Percentiles rank a stretch among this genome's conserved stretches.
phyloP scores from a whole-genome alignment of 139 green algal genomes.

The Chlorella sp. region DNA sequence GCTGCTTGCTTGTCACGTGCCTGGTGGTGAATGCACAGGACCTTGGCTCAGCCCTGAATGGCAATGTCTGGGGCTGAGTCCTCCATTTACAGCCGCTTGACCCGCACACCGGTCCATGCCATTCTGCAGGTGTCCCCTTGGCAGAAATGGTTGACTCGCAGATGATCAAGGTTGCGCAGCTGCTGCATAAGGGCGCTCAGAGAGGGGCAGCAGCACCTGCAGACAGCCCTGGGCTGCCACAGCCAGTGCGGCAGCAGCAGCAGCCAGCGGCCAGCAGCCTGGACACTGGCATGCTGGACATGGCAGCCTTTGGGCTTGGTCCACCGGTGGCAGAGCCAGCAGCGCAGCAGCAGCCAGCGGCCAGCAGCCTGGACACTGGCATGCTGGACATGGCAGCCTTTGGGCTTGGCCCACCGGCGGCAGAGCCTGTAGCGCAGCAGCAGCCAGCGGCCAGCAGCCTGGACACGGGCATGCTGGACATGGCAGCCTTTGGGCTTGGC shows the following conservation, averaged over 20 bases:
- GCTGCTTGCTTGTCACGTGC: not conserved
- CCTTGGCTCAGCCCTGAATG: too few relatives aligned
- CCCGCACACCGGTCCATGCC: not conserved
- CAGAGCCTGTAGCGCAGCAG: not conserved
- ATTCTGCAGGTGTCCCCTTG: not conserved
- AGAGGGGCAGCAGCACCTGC: too few relatives aligned
- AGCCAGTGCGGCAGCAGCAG: not conserved
- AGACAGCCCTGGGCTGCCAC: too few relatives aligned
- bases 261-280: slow-evolving; percentile 2
- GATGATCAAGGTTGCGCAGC: not conserved
- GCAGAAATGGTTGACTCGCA: not conserved
- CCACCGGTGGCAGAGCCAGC: not conserved
- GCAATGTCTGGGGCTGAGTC: too few relatives aligned
- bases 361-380: slow-evolving; percentile 23
- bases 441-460: not conserved
- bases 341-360: not conserved
- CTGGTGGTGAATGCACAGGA: too few relatives aligned
- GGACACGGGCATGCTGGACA: slow-evolving; percentile 60
- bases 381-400: slow-evolving; percentile 54
- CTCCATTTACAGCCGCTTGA: too few relatives aligned
- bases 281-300: slow-evolving; percentile 61
- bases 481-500: slow-evolving; percentile 55
- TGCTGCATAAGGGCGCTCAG: not conserved
- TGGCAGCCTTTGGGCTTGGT: slow-evolving; percentile 55
- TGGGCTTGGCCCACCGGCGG: not conserved